These are phyloP conservation scores for Loxodes magnus DNA, from an alignment of 73 alveolate genomes.

Conservation along the genomic window DNA sequence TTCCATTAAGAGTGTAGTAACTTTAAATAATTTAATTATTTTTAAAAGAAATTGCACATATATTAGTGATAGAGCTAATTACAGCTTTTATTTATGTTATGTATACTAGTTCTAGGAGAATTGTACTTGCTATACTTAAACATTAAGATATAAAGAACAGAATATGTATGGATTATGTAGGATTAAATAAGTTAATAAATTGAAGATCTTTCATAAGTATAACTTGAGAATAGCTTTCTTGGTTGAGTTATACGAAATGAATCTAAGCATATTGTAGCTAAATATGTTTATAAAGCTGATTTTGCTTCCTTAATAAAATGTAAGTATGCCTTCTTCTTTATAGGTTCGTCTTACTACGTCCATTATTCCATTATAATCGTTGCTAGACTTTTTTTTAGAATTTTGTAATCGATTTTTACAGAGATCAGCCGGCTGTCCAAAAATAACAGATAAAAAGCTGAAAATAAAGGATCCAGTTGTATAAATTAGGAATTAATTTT, in stretches of 20 bases:
- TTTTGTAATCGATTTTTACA: constrained; percentile 27
- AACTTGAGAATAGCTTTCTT: too few relatives aligned
- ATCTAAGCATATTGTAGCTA: constrained; percentile 22
- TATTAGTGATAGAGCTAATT: too few relatives aligned
- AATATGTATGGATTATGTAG: too few relatives aligned
- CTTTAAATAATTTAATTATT: too few relatives aligned
- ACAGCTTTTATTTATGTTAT: too few relatives aligned
- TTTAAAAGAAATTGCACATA: too few relatives aligned
- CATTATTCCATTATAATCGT: constrained; percentile 21
- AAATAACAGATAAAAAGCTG: constrained; percentile 24
- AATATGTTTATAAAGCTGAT: constrained; percentile 29
- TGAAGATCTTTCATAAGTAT: too few relatives aligned
- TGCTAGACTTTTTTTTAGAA: constrained; percentile 8
- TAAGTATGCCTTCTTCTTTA: constrained; percentile 28
- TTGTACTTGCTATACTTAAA: too few relatives aligned
- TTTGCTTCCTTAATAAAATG: constrained; percentile 36
- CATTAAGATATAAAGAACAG: too few relatives aligned
- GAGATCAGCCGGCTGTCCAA: constrained; percentile 36
- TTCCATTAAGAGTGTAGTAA: too few relatives aligned
- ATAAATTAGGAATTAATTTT: constrained; percentile 15
- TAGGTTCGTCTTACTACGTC: constrained; percentile 15
- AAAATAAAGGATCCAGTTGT: constrained; percentile 22
- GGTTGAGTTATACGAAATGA: constrained; percentile 2
- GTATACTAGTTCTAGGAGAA: too few relatives aligned
- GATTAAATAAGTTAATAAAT: too few relatives aligned